phyloP scores from a whole-genome alignment of 495 filamentous ascomycete genomes.

The Evernia prunastri region DNA sequence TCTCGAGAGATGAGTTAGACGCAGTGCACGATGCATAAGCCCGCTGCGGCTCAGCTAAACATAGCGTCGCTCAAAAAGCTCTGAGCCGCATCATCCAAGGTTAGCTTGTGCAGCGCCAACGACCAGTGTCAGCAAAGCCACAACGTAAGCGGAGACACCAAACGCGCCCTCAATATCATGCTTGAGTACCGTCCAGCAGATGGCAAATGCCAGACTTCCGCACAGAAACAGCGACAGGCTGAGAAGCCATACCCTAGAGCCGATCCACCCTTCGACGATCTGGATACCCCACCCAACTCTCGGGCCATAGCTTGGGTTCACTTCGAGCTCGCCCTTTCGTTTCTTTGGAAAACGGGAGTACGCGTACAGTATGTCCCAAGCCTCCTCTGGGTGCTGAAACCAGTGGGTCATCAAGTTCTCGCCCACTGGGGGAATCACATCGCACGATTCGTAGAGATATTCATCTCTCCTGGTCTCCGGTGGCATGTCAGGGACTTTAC shows the following conservation, averaged over 20 bases:
- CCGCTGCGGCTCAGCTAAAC: not conserved
- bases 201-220: slow-evolving; percentile 33
- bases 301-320: slow-evolving; percentile 16
- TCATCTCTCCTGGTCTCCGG: slow-evolving; percentile 23
- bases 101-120: slow-evolving; percentile 34
- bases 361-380: slow-evolving; percentile 7
- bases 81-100: slow-evolving; percentile 8
- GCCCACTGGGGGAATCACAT: slow-evolving; percentile 37
- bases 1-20: no score
- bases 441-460: slow-evolving; percentile 32
- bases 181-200: slow-evolving; percentile 31
- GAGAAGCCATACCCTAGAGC: slow-evolving; percentile 32
- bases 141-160: slow-evolving; percentile 34
- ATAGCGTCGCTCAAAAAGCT: not conserved
- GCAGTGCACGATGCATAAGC: no score
- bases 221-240: slow-evolving; percentile 28
- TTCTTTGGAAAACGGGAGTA: slow-evolving; percentile 27
- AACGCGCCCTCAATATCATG: slow-evolving; percentile 40
- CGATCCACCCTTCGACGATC: slow-evolving; percentile 37
- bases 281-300: slow-evolving; percentile 40
- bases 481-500: slow-evolving; percentile 34
- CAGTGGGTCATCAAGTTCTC: slow-evolving; percentile 34
- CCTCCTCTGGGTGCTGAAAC: slow-evolving; percentile 35
- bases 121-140: slow-evolving; percentile 28
- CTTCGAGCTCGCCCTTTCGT: slow-evolving; percentile 19